Base-by-base conservation (phyloP, 306 rosid genomes). In the Mucuna pruriens region DNA sequence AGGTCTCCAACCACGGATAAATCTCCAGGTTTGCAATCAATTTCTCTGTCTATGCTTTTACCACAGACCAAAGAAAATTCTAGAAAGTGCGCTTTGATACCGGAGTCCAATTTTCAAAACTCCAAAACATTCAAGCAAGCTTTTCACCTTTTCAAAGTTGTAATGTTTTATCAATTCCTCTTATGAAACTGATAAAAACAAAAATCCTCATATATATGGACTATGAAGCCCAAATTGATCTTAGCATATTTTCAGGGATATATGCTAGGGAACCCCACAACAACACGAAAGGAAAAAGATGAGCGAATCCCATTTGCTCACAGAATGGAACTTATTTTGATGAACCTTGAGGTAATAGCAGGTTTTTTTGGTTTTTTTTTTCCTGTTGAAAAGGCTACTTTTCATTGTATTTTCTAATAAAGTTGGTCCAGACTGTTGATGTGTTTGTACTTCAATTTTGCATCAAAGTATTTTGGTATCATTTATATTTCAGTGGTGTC, bases 241-340 rank as follows among this genome's bases (percentile, higher is more conserved):
- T 31, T 23, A 16, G 31, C 13, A n/a, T n/a, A n/a, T n/a, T n/a
- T n/a, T n/a, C n/a, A n/a, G n/a, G n/a, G n/a, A n/a, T n/a, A n/a
- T n/a, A 2, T 88, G 12, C 69, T 83, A 2, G 97, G 95, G 55
- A 90, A 91, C 55, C 85, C 94, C 4, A 0, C 40, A 0, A 91
- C 92, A 9, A 33, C 49, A 8, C 0, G 0, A 0, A 8, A 9
- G 11, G 71, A 72, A 71, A 0, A 0, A 3, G 77, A 80, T 46
- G 2, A 82, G 23, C 45, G 9, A 64, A 49, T 42, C 34, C 48
- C 89, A 76, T 76, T 67, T 86, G 87, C 90, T 80, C 93, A 89
- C 74, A 89, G 92, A 58, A 85, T 84, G 93, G 87, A 75, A 7
- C 85, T 92, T 31, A 89, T 92, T 64, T 91, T 2, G 87, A 83